These are phyloP conservation scores for Glonium stellatum DNA, from an alignment of 495 filamentous ascomycete species.

Conservation along the genomic window DNA sequence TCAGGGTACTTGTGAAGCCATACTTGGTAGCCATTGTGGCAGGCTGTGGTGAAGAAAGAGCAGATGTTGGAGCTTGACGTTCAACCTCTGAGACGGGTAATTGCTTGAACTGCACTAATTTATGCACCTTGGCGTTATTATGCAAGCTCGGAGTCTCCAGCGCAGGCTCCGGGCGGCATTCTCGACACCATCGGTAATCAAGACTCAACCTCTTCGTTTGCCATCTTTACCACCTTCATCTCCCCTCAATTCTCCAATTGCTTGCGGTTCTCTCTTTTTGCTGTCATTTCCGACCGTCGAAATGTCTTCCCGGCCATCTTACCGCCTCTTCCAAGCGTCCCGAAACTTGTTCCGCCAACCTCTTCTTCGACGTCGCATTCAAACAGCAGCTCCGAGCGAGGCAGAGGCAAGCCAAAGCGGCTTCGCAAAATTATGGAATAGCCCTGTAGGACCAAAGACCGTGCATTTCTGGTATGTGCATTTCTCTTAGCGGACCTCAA, in stretches of 20 bases:
- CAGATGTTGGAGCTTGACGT: background rate
- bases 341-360: constrained; percentile 45
- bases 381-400: constrained; percentile 51
- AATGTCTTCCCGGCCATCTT: constrained; percentile 42
- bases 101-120: background rate
- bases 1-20: constrained; percentile 76
- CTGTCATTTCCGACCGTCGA: constrained; percentile 35
- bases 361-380: constrained; percentile 55
- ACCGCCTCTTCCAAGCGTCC: constrained; percentile 30
- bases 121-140: background rate
- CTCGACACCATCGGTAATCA: constrained; percentile 10
- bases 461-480: constrained; percentile 86
- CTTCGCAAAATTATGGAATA: constrained; percentile 74
- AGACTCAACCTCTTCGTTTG: constrained; percentile 2
- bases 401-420: constrained; percentile 40
- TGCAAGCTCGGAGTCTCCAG: no score
- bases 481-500: background rate
- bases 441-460: constrained; percentile 83
- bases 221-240: constrained; percentile 1
- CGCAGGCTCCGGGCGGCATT: background rate
- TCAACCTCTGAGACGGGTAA: background rate
- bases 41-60: background rate
- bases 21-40: constrained; percentile 82
- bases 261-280: constrained; percentile 1
- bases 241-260: constrained; percentile 9